Base-by-base conservation (phyloP, 805 yeast species). In the Cyberlindnera euphorbiae region DNA sequence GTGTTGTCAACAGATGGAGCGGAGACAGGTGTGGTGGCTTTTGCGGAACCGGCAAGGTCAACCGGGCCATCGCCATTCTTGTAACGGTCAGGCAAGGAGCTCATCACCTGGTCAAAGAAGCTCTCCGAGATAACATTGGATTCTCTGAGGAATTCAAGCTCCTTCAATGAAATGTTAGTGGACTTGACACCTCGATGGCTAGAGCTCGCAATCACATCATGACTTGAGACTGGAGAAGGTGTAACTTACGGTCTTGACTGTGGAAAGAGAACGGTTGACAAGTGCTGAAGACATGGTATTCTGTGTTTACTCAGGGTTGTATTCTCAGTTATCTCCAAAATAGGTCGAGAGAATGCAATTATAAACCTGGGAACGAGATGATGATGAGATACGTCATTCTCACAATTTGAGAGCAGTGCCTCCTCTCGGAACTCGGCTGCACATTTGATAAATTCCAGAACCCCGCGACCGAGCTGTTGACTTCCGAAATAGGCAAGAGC, bases 181-280 rank as follows among this genome's bases (percentile, higher is more conserved):
- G n/a, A n/a, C n/a, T n/a, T n/a, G n/a, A n/a, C n/a, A n/a, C n/a
- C n/a, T n/a, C n/a, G n/a, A n/a, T n/a, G n/a, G n/a, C n/a, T n/a
- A n/a, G n/a, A n/a, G n/a, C n/a, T n/a, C n/a, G n/a, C n/a, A n/a
- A n/a, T n/a, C n/a, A n/a, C n/a, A n/a, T n/a, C n/a, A n/a, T n/a
- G n/a, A n/a, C n/a, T n/a, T n/a, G 22, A 19, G 31, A 18, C 4
- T 8, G 18, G 14, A 17, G 17, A 17, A 13, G 24, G 30, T 17
- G 8, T 19, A 8, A 44, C 50, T 30, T 25, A 50, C 55, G 54
- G 60, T 84, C 75, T 62, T 79, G 63, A 87, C 64, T 6, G 82
- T 81, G 2, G 88, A 75, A 44, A 87, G 64, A 4, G 95, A 83
- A 49, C 95, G 77, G 64, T 85, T 85, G 43, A 84, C 75, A 33